Percentiles rank a stretch among this genome's conserved stretches.
Conservation (phyloP, 2,329 filamentous ascomycete species). For the Knufia petricola region DNA sequence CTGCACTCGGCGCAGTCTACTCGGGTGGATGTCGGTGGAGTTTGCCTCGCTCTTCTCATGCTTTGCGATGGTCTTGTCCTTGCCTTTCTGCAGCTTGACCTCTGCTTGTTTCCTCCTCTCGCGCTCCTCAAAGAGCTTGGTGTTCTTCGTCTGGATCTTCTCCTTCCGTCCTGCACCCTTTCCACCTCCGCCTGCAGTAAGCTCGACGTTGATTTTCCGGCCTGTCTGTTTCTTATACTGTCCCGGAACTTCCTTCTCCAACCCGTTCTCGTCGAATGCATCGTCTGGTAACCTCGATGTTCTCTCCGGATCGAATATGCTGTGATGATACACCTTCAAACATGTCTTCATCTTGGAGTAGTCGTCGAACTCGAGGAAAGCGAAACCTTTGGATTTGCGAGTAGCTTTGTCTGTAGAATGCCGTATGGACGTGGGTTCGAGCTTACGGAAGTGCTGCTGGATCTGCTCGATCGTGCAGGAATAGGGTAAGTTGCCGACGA, state of each 20-base stretch:
- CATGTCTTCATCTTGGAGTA: conserved; percentile 90
- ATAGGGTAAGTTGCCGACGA: conserved; percentile 85
- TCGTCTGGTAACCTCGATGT: conserved; percentile 20
- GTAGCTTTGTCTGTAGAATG: conserved; percentile 60
- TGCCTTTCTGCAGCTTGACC: conserved; percentile 34
- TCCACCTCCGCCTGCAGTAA: conserved; percentile 79
- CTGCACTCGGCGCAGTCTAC: conserved; percentile 14
- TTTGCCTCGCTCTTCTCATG: conserved; percentile 15
- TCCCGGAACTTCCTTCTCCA: not conserved
- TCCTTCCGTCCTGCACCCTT: conserved; percentile 65
- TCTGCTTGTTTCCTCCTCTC: conserved; percentile 43
- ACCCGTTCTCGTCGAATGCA: conserved; percentile 5
- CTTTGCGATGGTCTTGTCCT: conserved; percentile 34
- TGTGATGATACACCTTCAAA: conserved; percentile 83
- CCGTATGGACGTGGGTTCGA: conserved; percentile 61
- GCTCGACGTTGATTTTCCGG: conserved; percentile 81
- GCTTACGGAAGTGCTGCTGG: conserved; percentile 64
- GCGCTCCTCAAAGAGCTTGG: conserved; percentile 65
- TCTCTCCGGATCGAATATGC: conserved; percentile 54
- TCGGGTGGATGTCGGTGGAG: conserved; percentile 30
- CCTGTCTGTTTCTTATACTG: conserved; percentile 26
- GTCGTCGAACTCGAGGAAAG: conserved; percentile 79
- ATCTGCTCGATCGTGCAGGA: conserved; percentile 63
- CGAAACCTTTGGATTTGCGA: conserved; percentile 62
- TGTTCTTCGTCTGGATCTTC: conserved; percentile 79